Percentiles rank a stretch among this genome's conserved stretches.
phyloP scores from a whole-genome alignment of 257 asterid species.

The Linaria vulgaris region DNA sequence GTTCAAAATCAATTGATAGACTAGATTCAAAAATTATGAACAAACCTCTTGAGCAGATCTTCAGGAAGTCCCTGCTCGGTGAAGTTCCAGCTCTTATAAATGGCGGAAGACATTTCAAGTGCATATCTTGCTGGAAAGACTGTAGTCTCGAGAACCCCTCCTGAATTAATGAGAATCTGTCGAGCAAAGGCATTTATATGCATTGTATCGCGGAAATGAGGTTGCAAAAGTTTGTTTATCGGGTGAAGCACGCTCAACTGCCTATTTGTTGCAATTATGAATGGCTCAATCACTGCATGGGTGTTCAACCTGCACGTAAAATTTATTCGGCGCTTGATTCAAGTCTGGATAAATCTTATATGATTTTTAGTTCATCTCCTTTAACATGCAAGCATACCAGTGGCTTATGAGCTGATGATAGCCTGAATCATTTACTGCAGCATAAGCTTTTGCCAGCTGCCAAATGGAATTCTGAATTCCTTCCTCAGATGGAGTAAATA shows the following conservation, averaged over 20 bases:
- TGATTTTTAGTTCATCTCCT: neutral
- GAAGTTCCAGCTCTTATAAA: conserved; percentile 74
- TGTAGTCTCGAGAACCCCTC: conserved; percentile 76
- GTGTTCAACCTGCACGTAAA: conserved; percentile 73
- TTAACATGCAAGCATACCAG: conserved; percentile 47
- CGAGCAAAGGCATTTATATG: conserved; percentile 84
- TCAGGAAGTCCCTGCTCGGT: conserved; percentile 79
- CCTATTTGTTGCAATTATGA: conserved; percentile 69
- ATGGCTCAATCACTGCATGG: conserved; percentile 94
- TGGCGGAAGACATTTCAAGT: conserved; percentile 69
- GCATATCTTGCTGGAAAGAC: conserved; percentile 76
- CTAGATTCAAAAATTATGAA: conserved; percentile 2
- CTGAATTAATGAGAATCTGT: conserved; percentile 79
- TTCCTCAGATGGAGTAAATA: conserved; percentile 64
- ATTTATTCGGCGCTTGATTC: neutral
- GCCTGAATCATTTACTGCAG: conserved; percentile 86
- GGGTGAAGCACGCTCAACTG: conserved; percentile 85
- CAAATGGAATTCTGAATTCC: conserved; percentile 65
- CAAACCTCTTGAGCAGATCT: conserved; percentile 74
- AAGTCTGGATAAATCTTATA: neutral
- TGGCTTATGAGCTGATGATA: conserved; percentile 94
- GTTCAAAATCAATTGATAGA: neutral
- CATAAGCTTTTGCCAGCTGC: conserved; percentile 98
- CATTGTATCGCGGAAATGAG: conserved; percentile 89
- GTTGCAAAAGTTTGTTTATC: conserved; percentile 77